Base-by-base conservation (phyloP, 306 rosid genomes). In the Ceratonia siliqua region DNA sequence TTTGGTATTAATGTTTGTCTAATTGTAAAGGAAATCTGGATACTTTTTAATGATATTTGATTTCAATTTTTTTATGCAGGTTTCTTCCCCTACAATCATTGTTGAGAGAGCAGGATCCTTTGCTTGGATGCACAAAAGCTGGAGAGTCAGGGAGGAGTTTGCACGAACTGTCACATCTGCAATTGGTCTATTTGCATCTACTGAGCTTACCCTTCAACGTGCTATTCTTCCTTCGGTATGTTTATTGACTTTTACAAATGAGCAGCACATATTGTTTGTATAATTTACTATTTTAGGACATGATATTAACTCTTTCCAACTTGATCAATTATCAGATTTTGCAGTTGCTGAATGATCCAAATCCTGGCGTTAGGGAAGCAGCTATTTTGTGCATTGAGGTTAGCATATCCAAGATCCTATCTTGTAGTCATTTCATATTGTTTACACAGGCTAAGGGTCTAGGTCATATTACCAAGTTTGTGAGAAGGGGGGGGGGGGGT, bases 61-160 rank as follows among this genome's bases (percentile, higher is more conserved):
- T 10, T 72, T 12, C 7, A 17, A 6, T 55, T 72, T 5, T 56
- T 53, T 35, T 61, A 22, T 79, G 64, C 85, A 94, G 99, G 92
- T 95, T 72, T 95, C 98, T 65, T 95, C 99, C 61, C 98, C 99
- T 9, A 92, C 99, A 32, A 91, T 95, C 83, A 90, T 92, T 68
- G 99, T 95, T 74, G 99, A 95, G 85, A 78, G 99, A 85, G 97
- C 99, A 10, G 99, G 99, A 63, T 86, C 96, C 68, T 92, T 81
- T 85, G 99, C 98, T 43, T 95, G 99, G 99, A 69, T 83, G 15
- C 90, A 92, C 88, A 95, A 75, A 86, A 92, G 96, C 83, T 92
- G 99, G 99, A 92, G 99, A 84, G 91, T 92, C 48, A 86, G 99
- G 67, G 98, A 95, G 81, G 99, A 95, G 84, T 95, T 95, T 79